Base-by-base conservation (phyloP, 352 stramenopile species). In the Elongisporangium undulatum region DNA sequence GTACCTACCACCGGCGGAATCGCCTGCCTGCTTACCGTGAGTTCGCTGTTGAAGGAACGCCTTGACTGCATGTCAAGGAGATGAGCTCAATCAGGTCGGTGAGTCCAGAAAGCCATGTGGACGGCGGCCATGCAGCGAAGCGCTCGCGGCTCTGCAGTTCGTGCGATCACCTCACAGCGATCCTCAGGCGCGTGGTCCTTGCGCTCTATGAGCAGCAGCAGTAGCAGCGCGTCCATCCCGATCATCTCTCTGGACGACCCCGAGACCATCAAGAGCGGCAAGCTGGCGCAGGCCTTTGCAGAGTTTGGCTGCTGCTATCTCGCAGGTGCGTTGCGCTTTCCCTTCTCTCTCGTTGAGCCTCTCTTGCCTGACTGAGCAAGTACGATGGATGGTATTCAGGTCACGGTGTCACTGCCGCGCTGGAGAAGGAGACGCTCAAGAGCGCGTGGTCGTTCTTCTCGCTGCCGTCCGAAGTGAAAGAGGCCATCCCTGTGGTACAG, bases 231-330 rank as follows among this genome's bases (percentile, higher is more conserved):
- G 45, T 39, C 67, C 15, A 77, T 84, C 51, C 80, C 80, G 20
- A 68, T 76, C 58, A 66, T 90, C 53, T 85, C 75, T 45, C 68
- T 90, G 21, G 75, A 87, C 56, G 77, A 85, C 55, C 61, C 67
- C 55, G 48, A 34, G 59, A 66, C 39, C 59, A 59, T 55, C 50
- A 71, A 68, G 61, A 66, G 73, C 51, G 62, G 71, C 61, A 53
- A 71, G 51, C 72, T 92, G 49, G 75, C 82, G 1, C 61, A 66
- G 12, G 83, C 80, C 53, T 90, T 92, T 48, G 72, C 71, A 7
- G 77, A 82, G 56, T 92, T 78, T 56, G 83, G 83, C 1, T 92
- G 79, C 59, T 92, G 83, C 70, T 92, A 92, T 64, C 70, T 92
- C 29, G 72, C 61, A 38, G 69, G 71, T 75, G 19, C 19, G 53